Evolutionary conservation across 2,329 filamentous ascomycete genomes (phyloP).

Genomic region (Monosporascus sp.): DNA sequence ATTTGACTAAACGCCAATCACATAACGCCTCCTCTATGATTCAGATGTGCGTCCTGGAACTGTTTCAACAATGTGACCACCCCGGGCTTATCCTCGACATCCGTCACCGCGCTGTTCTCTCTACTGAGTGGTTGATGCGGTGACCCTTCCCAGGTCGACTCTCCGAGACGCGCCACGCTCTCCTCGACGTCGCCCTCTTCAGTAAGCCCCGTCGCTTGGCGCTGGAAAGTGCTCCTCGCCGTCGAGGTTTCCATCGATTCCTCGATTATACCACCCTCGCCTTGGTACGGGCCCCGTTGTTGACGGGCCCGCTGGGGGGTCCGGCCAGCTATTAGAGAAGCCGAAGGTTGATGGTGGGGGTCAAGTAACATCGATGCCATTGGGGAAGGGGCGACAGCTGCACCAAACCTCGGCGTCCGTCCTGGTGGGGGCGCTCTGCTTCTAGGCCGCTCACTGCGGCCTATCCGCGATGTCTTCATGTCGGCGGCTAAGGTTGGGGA

Average conservation of each 20-base stretch:
- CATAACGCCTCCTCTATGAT: conserved; percentile 39
- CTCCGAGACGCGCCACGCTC: conserved; percentile 46
- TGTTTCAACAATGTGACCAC: conserved; percentile 55
- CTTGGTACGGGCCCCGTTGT: conserved; percentile 40
- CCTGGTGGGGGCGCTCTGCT: conserved; percentile 32
- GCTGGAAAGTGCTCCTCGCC: conserved; percentile 30
- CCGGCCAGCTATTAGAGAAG: conserved; percentile 38
- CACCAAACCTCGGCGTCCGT: conserved; percentile 39
- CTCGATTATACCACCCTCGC: conserved; percentile 49
- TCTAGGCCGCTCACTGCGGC: conserved; percentile 39
- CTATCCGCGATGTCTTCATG: conserved; percentile 46
- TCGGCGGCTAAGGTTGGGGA: conserved; percentile 55
- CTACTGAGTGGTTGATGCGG: conserved; percentile 46
- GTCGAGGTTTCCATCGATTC: conserved; percentile 47
- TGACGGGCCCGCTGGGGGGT: conserved; percentile 43
- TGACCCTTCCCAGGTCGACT: conserved; percentile 56
- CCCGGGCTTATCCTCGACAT: conserved; percentile 45
- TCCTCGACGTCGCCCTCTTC: conserved; percentile 57
- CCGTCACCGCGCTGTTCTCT: conserved; percentile 43
- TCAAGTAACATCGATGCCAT: conserved; percentile 71
- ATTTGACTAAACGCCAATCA: conserved; percentile 3
- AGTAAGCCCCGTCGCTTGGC: conserved; percentile 41
- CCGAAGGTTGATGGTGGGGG: conserved; percentile 66
- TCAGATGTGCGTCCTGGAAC: conserved; percentile 52
- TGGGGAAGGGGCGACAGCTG: conserved; percentile 50